A percentile compares a stretch with the other conserved stretches of the same genome.
Conservation (phyloP, 179 eudicot genomes). For the Vitellaria paradoxa region DNA sequence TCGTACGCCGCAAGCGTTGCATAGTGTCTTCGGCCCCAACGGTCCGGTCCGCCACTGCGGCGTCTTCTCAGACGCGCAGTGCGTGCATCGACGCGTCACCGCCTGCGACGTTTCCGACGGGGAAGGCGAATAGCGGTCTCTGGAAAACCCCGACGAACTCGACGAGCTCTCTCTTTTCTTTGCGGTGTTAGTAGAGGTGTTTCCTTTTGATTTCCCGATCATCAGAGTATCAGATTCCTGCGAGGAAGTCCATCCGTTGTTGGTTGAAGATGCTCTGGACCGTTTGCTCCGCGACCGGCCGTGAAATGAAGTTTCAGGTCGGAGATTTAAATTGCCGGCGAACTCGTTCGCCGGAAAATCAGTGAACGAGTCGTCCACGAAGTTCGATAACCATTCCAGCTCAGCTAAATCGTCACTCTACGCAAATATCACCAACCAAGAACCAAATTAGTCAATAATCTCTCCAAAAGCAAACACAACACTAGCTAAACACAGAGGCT, state of each 20-base stretch:
- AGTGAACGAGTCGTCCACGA: slow-evolving; percentile 37
- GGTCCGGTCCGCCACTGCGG: slow-evolving; percentile 57
- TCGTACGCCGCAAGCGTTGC: slow-evolving; percentile 50
- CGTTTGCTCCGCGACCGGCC: slow-evolving; percentile 27
- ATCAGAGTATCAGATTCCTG: background rate
- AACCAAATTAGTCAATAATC: background rate
- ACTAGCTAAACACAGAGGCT: background rate
- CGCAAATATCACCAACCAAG: background rate
- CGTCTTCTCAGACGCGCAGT: slow-evolving; percentile 49
- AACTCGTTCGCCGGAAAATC: slow-evolving; percentile 23
- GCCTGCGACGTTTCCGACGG: background rate
- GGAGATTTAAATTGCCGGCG: slow-evolving; percentile 4
- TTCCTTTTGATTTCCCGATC: background rate
- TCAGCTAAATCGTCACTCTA: slow-evolving; percentile 41
- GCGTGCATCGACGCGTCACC: slow-evolving; percentile 31
- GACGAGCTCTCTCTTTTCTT: slow-evolving; percentile 15
- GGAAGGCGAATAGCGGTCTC: background rate
- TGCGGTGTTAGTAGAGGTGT: background rate
- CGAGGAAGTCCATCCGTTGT: slow-evolving; percentile 17
- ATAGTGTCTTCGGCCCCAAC: slow-evolving; percentile 41
- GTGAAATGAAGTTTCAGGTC: slow-evolving; percentile 6
- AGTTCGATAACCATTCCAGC: slow-evolving; percentile 41
- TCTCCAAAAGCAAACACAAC: background rate
- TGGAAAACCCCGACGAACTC: background rate
- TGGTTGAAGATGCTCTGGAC: slow-evolving; percentile 7